A percentile compares a stretch with the other conserved stretches of the same genome.
Conservation (phyloP, 768 basidiomycete species). For the Kwoniella sp. region DNA sequence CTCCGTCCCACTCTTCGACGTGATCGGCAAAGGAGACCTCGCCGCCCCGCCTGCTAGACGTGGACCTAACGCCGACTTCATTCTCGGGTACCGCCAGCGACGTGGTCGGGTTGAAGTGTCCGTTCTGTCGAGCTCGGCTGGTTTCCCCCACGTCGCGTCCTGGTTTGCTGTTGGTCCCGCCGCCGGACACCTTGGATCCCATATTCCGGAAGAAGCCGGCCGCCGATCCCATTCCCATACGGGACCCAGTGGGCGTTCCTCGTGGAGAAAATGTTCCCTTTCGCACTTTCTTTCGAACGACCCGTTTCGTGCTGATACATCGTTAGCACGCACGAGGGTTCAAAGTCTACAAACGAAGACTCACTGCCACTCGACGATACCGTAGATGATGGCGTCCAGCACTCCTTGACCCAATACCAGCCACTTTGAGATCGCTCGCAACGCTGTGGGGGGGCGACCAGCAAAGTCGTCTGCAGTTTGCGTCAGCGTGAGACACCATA, state of each 20-base stretch:
- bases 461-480: slow-evolving; percentile 42
- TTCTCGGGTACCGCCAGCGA: background rate
- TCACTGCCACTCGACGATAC: slow-evolving; percentile 50
- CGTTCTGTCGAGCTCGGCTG: background rate
- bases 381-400: slow-evolving; percentile 50
- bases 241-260: background rate
- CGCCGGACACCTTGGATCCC: background rate
- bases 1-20: background rate
- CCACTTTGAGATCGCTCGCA: slow-evolving; percentile 50
- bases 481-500: background rate
- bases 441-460: slow-evolving; percentile 24
- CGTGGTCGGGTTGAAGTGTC: background rate
- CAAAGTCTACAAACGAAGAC: no score
- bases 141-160: background rate
- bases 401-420: slow-evolving; percentile 49
- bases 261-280: slow-evolving; percentile 37
- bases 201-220: slow-evolving; percentile 5
- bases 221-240: background rate
- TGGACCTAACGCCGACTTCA: background rate
- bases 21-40: background rate
- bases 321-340: background rate
- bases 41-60: background rate
- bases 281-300: slow-evolving; percentile 39
- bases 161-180: background rate
- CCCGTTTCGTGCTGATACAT: slow-evolving; percentile 47